Conservation (phyloP, 1,139 yeast species). For the Zygosaccharomyces pseudobailii region DNA sequence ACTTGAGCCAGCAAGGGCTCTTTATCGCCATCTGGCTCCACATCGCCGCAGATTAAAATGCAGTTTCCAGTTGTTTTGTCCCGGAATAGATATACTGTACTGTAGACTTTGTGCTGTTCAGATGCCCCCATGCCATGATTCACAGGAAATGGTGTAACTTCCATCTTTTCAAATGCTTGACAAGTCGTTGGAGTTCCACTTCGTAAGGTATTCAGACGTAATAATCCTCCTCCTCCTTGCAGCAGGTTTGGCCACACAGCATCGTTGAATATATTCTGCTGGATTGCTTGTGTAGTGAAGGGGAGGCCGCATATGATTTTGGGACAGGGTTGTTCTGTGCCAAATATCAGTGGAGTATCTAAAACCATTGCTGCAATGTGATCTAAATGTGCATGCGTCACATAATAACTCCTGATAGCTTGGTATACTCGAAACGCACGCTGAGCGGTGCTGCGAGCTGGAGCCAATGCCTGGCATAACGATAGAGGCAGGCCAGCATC, state of each 20-base stretch:
- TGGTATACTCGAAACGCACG: neutral
- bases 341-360: constrained; percentile 59
- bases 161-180: constrained; percentile 20
- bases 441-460: neutral
- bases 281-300: constrained; percentile 50
- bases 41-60: constrained; percentile 70
- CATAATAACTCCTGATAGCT: constrained; percentile 40
- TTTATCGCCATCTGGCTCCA: constrained; percentile 53
- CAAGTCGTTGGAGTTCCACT: constrained; percentile 6
- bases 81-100: constrained; percentile 50
- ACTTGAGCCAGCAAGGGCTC: constrained; percentile 43
- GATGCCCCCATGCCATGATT: constrained; percentile 23
- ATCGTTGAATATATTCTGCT: constrained; percentile 63
- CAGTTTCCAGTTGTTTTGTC: constrained; percentile 34
- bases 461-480: neutral
- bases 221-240: constrained; percentile 10
- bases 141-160: constrained; percentile 19
- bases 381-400: constrained; percentile 84
- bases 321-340: constrained; percentile 19
- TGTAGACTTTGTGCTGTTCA: constrained; percentile 26
- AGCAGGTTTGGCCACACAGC: constrained; percentile 67
- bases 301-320: constrained; percentile 51
- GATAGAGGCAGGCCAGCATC: constrained; percentile 13
- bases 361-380: constrained; percentile 67
- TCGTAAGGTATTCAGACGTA: constrained; percentile 15